Conservation (phyloP, 2,329 filamentous ascomycete genomes). For the Fusarium algeriense region DNA sequence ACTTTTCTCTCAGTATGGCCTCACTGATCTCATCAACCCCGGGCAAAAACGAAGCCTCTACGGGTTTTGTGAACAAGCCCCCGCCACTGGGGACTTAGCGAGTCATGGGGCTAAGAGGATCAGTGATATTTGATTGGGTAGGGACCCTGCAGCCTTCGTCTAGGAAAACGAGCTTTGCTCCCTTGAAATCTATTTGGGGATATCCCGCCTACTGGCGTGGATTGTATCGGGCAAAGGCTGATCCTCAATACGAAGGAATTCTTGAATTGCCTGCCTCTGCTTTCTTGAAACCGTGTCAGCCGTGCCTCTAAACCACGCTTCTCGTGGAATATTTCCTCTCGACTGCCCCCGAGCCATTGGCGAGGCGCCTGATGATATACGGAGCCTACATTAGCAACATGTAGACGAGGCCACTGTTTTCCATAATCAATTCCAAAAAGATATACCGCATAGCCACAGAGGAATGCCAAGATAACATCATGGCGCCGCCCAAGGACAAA, state of each 20-base stretch:
- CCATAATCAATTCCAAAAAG: conserved; percentile 26
- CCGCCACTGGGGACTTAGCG: conserved; percentile 44
- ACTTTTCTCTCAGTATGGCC: conserved; percentile 42
- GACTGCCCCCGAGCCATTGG: conserved; percentile 40
- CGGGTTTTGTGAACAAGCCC: conserved; percentile 39
- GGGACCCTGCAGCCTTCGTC: conserved; percentile 44
- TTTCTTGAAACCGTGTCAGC: conserved; percentile 40
- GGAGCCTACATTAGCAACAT: conserved; percentile 42
- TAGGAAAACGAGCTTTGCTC: conserved; percentile 49
- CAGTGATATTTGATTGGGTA: conserved; percentile 41
- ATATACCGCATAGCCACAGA: conserved; percentile 28
- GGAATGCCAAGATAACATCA: conserved; percentile 39
- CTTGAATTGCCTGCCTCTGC: conserved; percentile 43
- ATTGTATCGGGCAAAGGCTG: conserved; percentile 47
- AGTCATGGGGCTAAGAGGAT: conserved; percentile 46
- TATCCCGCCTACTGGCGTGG: conserved; percentile 45
- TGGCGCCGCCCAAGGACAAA: conserved; percentile 54
- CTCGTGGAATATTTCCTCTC: conserved; percentile 45
- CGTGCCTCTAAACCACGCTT: conserved; percentile 39
- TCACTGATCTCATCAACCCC: conserved; percentile 42
- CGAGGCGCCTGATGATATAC: conserved; percentile 41
- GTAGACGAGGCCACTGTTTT: conserved; percentile 28
- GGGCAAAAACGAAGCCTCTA: conserved; percentile 30
- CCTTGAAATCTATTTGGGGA: conserved; percentile 47
- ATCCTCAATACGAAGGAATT: conserved; percentile 46